Evolutionary conservation across 176 grass and related monocot species (phyloP).

Genomic region (Eragrostis curvula): DNA sequence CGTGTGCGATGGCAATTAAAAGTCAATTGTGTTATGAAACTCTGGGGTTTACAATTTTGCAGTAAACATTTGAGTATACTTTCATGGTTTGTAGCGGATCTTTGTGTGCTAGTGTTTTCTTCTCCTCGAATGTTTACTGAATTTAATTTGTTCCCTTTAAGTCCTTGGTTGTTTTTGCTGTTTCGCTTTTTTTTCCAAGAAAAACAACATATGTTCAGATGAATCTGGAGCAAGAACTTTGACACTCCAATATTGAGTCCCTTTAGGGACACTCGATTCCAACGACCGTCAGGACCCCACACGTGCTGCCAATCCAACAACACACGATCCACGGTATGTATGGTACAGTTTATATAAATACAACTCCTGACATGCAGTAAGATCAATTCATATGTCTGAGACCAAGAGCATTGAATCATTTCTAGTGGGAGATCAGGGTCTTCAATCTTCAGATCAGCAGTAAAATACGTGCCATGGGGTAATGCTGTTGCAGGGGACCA

Average conservation of each 20-base stretch:
- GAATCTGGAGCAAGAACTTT: constrained; percentile 23
- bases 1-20: too few relatives aligned
- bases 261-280: constrained; percentile 42
- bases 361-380: constrained; percentile 36
- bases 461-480: constrained; percentile 9
- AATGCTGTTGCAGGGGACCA: constrained; percentile 10
- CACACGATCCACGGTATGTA: constrained; percentile 8
- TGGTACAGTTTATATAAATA: constrained; percentile 42
- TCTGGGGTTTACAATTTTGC: too few relatives aligned
- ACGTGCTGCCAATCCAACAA: constrained; percentile 34
- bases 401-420: constrained; percentile 39
- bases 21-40: too few relatives aligned
- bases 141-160: neutral
- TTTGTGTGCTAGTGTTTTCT: neutral
- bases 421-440: constrained; percentile 3
- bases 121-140: neutral
- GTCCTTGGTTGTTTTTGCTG: too few relatives aligned
- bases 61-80: too few relatives aligned
- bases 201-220: constrained; percentile 1
- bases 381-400: constrained; percentile 48
- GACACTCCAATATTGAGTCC: constrained; percentile 3
- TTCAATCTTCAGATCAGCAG: neutral
- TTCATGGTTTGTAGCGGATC: too few relatives aligned
- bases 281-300: constrained; percentile 24
- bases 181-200: neutral